A percentile compares a stretch with the other conserved stretches of the same genome.
phyloP scores from a whole-genome alignment of 2,329 filamentous ascomycete genomes.

The Stemphylium beticola region DNA sequence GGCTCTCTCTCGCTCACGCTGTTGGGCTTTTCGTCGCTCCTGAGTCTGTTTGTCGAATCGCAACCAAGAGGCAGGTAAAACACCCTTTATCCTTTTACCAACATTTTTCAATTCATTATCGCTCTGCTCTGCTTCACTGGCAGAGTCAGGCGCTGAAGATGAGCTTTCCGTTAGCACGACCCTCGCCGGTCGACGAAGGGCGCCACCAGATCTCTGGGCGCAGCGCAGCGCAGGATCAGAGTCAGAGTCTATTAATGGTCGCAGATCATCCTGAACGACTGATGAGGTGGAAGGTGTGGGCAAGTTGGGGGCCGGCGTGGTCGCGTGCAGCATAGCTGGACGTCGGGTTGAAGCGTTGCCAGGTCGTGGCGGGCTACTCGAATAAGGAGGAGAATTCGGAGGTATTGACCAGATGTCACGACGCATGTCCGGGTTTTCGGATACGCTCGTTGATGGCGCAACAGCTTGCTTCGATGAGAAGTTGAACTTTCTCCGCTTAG shows the following conservation, averaged over 20 bases:
- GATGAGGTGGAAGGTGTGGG: conserved; percentile 45
- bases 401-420: conserved; percentile 48
- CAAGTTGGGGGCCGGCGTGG: conserved; percentile 24
- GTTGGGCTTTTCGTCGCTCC: conserved; percentile 26
- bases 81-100: conserved; percentile 54
- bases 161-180: conserved; percentile 27
- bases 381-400: conserved; percentile 52
- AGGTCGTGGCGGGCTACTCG: conserved; percentile 36
- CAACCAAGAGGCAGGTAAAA: conserved; percentile 58
- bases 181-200: conserved; percentile 20
- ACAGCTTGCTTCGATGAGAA: conserved; percentile 17
- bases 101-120: conserved; percentile 44
- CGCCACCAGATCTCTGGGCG: conserved; percentile 17
- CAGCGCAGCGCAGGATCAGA: conserved; percentile 26
- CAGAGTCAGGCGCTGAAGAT: conserved; percentile 26
- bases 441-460: conserved; percentile 14
- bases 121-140: conserved; percentile 39
- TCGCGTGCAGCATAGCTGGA: conserved; percentile 2
- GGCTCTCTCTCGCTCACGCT: conserved; percentile 22
- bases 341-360: conserved; percentile 11
- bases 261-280: conserved; percentile 27
- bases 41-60: conserved; percentile 53
- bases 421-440: conserved; percentile 7
- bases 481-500: conserved; percentile 33
- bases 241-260: conserved; percentile 24